Percentiles rank a stretch among this genome's conserved stretches.
Conservation (phyloP, 2,329 filamentous ascomycete genomes). For the Thelonectria discophora region DNA sequence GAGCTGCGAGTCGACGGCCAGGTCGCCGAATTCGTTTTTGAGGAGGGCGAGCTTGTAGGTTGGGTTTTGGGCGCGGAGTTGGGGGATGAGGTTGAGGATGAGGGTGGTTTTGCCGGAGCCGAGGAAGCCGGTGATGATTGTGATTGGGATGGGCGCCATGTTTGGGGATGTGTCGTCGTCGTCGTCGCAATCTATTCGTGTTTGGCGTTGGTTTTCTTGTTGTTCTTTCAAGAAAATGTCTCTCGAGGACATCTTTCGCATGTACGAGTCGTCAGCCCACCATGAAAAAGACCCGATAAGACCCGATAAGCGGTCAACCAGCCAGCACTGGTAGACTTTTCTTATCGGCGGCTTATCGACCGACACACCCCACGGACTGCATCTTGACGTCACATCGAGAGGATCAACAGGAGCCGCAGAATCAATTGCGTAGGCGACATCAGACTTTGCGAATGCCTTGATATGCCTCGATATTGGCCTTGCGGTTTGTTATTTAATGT, state of each 20-base stretch:
- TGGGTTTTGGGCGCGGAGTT: conserved; percentile 77
- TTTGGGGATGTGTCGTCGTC: conserved; percentile 22
- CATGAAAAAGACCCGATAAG: conserved; percentile 36
- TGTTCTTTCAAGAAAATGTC: conserved; percentile 33
- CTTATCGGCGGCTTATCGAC: conserved; percentile 34
- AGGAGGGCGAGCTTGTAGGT: conserved; percentile 89
- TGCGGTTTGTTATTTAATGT: neutral
- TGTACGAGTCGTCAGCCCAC: conserved; percentile 35
- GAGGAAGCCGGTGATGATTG: conserved; percentile 94
- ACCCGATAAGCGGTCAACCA: conserved; percentile 23
- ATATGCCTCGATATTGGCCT: neutral
- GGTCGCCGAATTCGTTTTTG: conserved; percentile 97
- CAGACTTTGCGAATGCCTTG: neutral
- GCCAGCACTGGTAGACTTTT: neutral
- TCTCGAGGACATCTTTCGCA: conserved; percentile 23
- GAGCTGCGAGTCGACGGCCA: conserved; percentile 92
- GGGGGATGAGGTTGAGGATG: conserved; percentile 91
- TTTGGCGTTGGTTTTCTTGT: neutral
- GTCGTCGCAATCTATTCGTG: neutral
- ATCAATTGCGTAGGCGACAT: conserved; percentile 38
- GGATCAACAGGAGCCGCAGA: neutral
- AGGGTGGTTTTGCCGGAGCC: conserved; percentile 97
- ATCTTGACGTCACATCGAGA: conserved; percentile 37
- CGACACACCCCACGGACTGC: conserved; percentile 28
- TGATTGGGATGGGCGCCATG: conserved; percentile 83